These are phyloP conservation scores for Climacium dendroides DNA, from an alignment of 225 moss, liverwort and hornwort genomes.

Conservation along the genomic window DNA sequence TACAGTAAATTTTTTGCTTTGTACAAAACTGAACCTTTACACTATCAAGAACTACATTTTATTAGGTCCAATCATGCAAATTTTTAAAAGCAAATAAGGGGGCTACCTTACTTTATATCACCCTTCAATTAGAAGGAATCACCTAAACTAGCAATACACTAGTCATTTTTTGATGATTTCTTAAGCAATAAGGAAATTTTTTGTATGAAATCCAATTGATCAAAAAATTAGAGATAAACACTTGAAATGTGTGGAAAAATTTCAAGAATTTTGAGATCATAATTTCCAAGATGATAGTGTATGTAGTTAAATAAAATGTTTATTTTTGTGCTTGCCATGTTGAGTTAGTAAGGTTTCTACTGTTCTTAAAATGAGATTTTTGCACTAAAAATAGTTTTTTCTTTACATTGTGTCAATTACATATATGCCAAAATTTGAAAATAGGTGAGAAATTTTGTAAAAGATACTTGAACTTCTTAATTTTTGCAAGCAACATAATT, in stretches of 20 bases:
- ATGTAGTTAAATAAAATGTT: not conserved
- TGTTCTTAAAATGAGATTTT: not conserved
- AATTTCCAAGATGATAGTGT: not conserved
- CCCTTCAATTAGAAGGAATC: accelerated
- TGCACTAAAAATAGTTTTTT: not conserved
- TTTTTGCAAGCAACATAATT: not conserved
- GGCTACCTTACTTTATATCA: not conserved
- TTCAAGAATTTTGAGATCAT: not conserved
- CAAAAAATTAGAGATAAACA: accelerated
- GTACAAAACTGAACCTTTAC: not conserved
- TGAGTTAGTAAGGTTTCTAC: too few species aligned
- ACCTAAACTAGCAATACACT: accelerated
- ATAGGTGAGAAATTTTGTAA: not conserved
- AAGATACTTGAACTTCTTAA: not conserved
- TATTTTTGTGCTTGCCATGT: not conserved
- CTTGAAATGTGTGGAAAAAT: not conserved
- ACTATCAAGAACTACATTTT: not conserved
- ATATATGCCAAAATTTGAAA: not conserved
- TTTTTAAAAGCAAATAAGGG: not conserved
- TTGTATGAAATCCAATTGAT: not conserved
- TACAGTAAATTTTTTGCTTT: too few species aligned
- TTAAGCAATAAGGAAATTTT: not conserved
- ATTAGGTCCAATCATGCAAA: not conserved
- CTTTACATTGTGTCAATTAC: not conserved
- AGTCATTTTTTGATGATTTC: not conserved